These are phyloP conservation scores for Aphanocladium album DNA, from an alignment of 2,329 filamentous ascomycete genomes.

Conservation along the genomic window DNA sequence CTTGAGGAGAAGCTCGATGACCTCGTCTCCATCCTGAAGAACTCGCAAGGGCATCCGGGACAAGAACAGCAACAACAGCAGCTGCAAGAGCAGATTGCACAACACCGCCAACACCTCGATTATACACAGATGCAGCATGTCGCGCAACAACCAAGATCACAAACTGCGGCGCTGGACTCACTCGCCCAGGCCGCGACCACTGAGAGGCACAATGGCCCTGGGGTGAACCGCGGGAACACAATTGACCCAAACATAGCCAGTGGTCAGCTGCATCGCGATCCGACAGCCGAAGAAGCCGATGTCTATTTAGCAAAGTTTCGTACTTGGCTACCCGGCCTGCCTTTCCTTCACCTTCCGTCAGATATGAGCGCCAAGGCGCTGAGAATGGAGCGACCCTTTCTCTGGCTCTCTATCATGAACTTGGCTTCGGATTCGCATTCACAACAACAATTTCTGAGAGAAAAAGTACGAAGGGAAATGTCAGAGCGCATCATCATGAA, in stretches of 20 bases:
- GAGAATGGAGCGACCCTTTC: conserved; percentile 38
- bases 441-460: conserved; percentile 35
- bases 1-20: conserved; percentile 48
- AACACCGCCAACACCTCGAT: conserved; percentile 5
- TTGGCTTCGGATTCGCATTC: conserved; percentile 37
- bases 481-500: conserved; percentile 43
- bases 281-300: conserved; percentile 33
- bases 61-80: conserved; percentile 15
- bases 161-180: conserved; percentile 18
- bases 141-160: conserved; percentile 9
- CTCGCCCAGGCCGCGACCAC: conserved; percentile 33
- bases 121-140: conserved; percentile 13
- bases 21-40: conserved; percentile 40
- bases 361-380: conserved; percentile 35
- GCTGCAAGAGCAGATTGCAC: conserved; percentile 9
- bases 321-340: conserved; percentile 37
- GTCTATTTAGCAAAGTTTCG: conserved; percentile 37
- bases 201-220: conserved; percentile 17
- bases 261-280: conserved; percentile 19
- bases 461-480: conserved; percentile 38
- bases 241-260: conserved; percentile 13
- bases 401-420: conserved; percentile 46
- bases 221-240: conserved; percentile 3
- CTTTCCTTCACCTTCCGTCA: conserved; percentile 38
- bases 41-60: conserved; percentile 17